phyloP scores from a whole-genome alignment of 1,284 basidiomycete species.

The Ganoderma sinense region DNA sequence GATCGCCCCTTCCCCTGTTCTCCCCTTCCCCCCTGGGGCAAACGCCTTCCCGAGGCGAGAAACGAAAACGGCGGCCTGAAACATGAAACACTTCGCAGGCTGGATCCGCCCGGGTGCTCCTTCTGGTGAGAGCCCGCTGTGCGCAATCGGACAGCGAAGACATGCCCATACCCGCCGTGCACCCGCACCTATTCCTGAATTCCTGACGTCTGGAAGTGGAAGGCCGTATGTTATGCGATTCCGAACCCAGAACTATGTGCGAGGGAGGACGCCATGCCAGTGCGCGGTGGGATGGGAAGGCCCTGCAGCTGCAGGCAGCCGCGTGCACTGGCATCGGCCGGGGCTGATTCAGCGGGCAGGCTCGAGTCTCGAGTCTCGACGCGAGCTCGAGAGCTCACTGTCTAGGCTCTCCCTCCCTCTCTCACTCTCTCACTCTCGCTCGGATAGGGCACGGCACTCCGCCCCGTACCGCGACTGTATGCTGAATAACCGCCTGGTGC shows the following conservation, averaged over 20 bases:
- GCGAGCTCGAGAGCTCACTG: neutral
- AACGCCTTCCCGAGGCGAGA: neutral
- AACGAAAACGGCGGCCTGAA: constrained; percentile 2
- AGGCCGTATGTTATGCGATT: neutral
- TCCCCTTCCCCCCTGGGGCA: neutral
- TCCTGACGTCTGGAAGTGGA: neutral
- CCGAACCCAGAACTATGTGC: neutral
- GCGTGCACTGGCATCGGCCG: neutral
- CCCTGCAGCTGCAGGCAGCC: neutral
- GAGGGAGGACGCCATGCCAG: neutral
- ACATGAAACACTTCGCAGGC: constrained; percentile 3
- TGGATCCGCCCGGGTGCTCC: neutral
- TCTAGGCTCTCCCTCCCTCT: neutral
- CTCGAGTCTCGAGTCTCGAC: neutral
- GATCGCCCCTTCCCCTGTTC: no score
- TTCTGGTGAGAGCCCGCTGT: constrained; percentile 5
- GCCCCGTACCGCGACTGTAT: neutral
- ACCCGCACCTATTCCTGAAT: neutral
- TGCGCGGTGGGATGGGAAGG: neutral
- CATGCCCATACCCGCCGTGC: neutral
- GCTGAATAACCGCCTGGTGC: neutral
- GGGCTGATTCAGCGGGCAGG: neutral
- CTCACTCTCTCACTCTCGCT: neutral
- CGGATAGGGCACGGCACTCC: neutral
- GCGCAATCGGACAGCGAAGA: constrained; percentile 7